phyloP scores from a whole-genome alignment of 225 moss, liverwort and hornwort species.

The Lunularia cruciata region DNA sequence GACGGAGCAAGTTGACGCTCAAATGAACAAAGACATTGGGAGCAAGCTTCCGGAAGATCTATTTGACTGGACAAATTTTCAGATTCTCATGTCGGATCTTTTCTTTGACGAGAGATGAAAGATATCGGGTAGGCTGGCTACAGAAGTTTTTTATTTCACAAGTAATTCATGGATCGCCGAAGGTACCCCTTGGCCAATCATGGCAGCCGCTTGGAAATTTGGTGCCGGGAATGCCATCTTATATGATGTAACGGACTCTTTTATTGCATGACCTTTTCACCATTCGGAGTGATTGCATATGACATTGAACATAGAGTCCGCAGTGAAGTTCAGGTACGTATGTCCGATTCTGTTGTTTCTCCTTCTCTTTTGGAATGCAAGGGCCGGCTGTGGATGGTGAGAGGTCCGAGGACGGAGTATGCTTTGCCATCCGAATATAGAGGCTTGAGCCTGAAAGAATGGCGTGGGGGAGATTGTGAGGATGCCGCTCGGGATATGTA shows the following conservation, averaged over 20 bases:
- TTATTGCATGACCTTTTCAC: slow-evolving; percentile 73
- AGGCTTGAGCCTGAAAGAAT: slow-evolving; percentile 63
- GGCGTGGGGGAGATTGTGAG: slow-evolving; percentile 72
- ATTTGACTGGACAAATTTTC: slow-evolving; percentile 63
- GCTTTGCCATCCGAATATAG: slow-evolving; percentile 71
- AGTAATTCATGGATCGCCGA: slow-evolving; percentile 59
- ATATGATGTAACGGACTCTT: slow-evolving; percentile 68
- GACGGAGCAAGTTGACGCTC: too few relatives aligned
- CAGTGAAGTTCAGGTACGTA: slow-evolving; percentile 64
- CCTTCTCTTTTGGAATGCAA: slow-evolving; percentile 71
- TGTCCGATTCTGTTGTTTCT: slow-evolving; percentile 71
- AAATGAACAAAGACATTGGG: slow-evolving; percentile 52
- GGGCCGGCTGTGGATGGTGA: slow-evolving; percentile 69
- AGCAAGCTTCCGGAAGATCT: slow-evolving; percentile 65
- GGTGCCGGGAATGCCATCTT: slow-evolving; percentile 69
- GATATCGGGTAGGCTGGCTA: slow-evolving; percentile 52
- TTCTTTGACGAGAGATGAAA: slow-evolving; percentile 71
- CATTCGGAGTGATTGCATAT: slow-evolving; percentile 73
- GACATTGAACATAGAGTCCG: slow-evolving; percentile 52
- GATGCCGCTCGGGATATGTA: slow-evolving; percentile 63
- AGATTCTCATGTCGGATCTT: slow-evolving; percentile 65
- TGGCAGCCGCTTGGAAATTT: slow-evolving; percentile 80
- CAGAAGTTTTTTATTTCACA: slow-evolving; percentile 59
- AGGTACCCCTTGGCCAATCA: slow-evolving; percentile 77
- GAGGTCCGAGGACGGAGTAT: slow-evolving; percentile 68